phyloP scores from a whole-genome alignment of 495 filamentous ascomycete genomes.

The Elasticomyces elasticus region DNA sequence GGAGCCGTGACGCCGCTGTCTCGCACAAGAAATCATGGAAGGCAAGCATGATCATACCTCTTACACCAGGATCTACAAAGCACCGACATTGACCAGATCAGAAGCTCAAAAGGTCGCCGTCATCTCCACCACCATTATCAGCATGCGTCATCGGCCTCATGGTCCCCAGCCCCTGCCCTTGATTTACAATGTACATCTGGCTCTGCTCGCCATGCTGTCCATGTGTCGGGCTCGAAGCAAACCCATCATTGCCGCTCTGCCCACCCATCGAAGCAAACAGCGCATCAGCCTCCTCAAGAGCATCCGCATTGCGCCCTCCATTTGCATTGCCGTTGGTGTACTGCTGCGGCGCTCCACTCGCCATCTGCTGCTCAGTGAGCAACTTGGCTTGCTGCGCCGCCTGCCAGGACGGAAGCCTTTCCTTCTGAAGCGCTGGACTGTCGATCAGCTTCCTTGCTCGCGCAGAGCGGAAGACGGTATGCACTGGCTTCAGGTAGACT shows the following conservation, averaged over 20 bases:
- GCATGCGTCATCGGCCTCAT: constrained; percentile 37
- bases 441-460: constrained; percentile 67
- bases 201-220: constrained; percentile 22
- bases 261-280: constrained; percentile 70
- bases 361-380: constrained; percentile 8
- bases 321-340: constrained; percentile 22
- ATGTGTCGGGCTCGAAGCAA: constrained; percentile 33
- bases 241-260: constrained; percentile 42
- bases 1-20: too few relatives aligned
- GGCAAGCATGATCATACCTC: too few relatives aligned
- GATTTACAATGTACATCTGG: constrained; percentile 53
- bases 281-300: constrained; percentile 70
- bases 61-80: too few relatives aligned
- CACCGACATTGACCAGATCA: too few relatives aligned
- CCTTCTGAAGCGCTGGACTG: constrained; percentile 73
- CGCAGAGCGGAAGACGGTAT: constrained; percentile 92
- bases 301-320: constrained; percentile 43
- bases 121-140: constrained; percentile 20
- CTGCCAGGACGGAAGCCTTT: constrained; percentile 40
- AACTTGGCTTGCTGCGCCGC: constrained; percentile 22
- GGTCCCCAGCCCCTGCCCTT: constrained; percentile 51
- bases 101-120: constrained; percentile 23
- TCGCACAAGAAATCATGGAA: too few relatives aligned
- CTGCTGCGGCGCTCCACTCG: neutral
- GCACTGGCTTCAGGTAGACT: constrained; percentile 94